Base-by-base conservation (phyloP, 2,329 filamentous ascomycete genomes). In the Ceratocystis destructans region DNA sequence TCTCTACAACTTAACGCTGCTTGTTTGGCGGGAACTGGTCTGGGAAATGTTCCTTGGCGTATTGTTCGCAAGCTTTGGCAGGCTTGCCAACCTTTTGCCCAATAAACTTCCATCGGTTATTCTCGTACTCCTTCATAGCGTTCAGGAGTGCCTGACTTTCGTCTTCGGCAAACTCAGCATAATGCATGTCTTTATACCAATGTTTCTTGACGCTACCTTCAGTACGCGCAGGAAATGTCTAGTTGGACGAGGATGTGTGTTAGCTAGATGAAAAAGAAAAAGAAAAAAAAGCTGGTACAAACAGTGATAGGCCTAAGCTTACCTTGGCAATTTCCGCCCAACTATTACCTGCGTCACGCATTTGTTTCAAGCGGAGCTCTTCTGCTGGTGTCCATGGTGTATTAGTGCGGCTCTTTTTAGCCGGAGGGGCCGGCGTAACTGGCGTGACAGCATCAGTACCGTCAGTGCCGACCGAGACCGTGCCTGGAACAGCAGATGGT, bases 101-200 rank as follows among this genome's bases (percentile, higher is more conserved):
- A 73, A 97, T 97, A 31, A 87, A 86, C 78, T 97, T 97, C 94
- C 94, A 99, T 75, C 97, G 97, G 76, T 95, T 96, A 74, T 90
- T 88, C 75, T 99, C 94, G 77, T 97, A 97, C 75, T 99, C 94
- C 77, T 96, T 96, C 78, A 99, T 99, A 37, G 94, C 94, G 70
- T 89, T 90, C 70, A 96, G 83, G 68, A 99, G 78, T 46, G 89
- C 88, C 71, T 86, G 83, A 73, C 86, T 90, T 84, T 96, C 94
- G 73, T 97, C 91, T 79, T 96, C 93, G 62, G 90, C 92, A 75
- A 99, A 97, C 74, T 97, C 94, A 70, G 94, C 94, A 75, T 97
- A 97, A 75, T 99, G 94, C 94, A 99, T 99, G 72, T 99, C 94
- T 89, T 97, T 97, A 77, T 99, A 97, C 93, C 94, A 99, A 76